Conservation (phyloP, 2,329 filamentous ascomycete genomes). For the Aspergillus neoniger region DNA sequence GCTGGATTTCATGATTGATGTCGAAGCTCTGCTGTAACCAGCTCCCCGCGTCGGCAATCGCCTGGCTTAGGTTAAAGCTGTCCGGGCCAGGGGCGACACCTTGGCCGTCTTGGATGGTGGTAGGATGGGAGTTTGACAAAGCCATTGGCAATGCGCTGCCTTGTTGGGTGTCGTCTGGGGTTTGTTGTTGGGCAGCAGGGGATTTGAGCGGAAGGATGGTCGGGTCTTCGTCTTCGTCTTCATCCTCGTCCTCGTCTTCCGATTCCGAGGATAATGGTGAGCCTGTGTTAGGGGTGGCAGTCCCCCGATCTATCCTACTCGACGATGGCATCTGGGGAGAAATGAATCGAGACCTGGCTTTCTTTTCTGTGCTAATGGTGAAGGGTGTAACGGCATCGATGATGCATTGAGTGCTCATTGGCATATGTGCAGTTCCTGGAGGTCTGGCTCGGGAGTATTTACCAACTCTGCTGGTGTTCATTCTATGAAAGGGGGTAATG, state of each 20-base stretch:
- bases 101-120: conserved; percentile 40
- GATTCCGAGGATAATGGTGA: conserved; percentile 10
- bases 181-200: conserved; percentile 5
- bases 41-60: conserved; percentile 49
- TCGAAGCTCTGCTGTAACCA: conserved; percentile 50
- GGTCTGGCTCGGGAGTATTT: conserved; percentile 7
- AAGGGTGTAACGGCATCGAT: conserved; percentile 45
- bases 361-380: conserved; percentile 39
- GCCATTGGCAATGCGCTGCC: conserved; percentile 32
- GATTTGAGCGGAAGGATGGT: conserved; percentile 10
- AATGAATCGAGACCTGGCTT: conserved; percentile 14
- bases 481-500: conserved; percentile 34
- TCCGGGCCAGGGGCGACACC: conserved; percentile 31
- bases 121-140: conserved; percentile 34
- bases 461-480: conserved; percentile 19
- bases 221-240: conserved; percentile 10
- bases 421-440: conserved; percentile 19
- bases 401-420: conserved; percentile 44
- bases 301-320: conserved; percentile 24
- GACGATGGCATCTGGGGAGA: conserved; percentile 10
- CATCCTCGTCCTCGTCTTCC: conserved; percentile 3
- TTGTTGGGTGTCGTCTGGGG: conserved; percentile 17
- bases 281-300: conserved; percentile 19
- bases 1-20: conserved; percentile 37
- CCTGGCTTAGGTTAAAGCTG: conserved; percentile 46